phyloP scores from a whole-genome alignment of 441 rosid genomes.

The Geranium incanum region DNA sequence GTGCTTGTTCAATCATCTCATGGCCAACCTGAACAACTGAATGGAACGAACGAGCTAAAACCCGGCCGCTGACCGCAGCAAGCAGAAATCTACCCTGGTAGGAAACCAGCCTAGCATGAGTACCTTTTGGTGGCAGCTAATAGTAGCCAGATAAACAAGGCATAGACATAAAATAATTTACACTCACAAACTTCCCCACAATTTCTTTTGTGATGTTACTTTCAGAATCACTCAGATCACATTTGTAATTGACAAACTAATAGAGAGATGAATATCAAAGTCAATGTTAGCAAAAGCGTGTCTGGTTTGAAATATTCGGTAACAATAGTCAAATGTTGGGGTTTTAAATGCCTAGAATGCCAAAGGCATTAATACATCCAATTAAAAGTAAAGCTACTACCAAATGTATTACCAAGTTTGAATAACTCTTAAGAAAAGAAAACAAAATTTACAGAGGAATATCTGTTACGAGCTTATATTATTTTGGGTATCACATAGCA shows the following conservation, averaged over 20 bases:
- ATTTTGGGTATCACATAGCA: neutral
- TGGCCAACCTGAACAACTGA: slow-evolving; percentile 75
- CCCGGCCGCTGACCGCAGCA: slow-evolving; percentile 96
- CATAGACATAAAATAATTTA: slow-evolving; percentile 1
- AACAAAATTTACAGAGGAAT: neutral
- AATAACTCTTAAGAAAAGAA: neutral
- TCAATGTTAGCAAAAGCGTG: neutral
- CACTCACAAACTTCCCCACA: neutral
- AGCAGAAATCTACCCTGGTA: slow-evolving; percentile 95
- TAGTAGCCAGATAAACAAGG: neutral
- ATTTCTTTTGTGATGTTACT: neutral
- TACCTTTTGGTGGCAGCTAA: slow-evolving; percentile 8
- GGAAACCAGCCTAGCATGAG: slow-evolving; percentile 15
- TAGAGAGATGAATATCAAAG: neutral
- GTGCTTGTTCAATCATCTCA: slow-evolving; percentile 75
- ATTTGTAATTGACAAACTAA: neutral
- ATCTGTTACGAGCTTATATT: neutral
- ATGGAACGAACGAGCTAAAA: slow-evolving; percentile 84
- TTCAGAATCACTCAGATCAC: neutral
- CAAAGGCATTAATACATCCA: slow-evolving; percentile 1
- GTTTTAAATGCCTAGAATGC: neutral
- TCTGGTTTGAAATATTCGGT: neutral
- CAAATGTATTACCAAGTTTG: neutral
- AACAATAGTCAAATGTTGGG: neutral
- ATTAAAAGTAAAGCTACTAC: neutral